Percentiles rank a stretch among this genome's conserved stretches.
phyloP scores from a whole-genome alignment of 1,284 basidiomycete species.

The Leccinum fuscescens region DNA sequence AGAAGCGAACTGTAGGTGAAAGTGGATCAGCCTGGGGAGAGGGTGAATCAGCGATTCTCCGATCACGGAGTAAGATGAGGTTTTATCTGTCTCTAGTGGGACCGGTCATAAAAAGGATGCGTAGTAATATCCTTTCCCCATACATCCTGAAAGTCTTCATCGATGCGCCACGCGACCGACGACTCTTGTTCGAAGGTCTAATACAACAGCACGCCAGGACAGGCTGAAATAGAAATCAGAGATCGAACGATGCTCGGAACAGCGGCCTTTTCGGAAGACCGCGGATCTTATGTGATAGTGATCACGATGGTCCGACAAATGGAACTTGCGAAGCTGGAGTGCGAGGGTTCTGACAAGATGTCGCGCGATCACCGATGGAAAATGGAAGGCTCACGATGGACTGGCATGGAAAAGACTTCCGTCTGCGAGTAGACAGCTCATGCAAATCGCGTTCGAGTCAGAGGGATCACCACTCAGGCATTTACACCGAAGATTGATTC shows the following conservation, averaged over 20 bases:
- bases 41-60: not conserved
- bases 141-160: not conserved
- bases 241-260: conserved; percentile 77
- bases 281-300: conserved; percentile 61
- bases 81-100: not conserved
- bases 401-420: conserved; percentile 46
- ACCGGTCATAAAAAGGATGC: not conserved
- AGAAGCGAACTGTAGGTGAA: not conserved
- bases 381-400: conserved; percentile 31
- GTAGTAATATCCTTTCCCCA: not conserved
- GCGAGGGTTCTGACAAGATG: conserved; percentile 45
- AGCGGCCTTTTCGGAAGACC: conserved; percentile 71
- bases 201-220: conserved; percentile 42
- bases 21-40: not conserved
- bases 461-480: not conserved
- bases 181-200: not conserved
- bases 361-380: conserved; percentile 42
- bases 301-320: conserved; percentile 69
- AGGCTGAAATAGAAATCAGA: conserved; percentile 73
- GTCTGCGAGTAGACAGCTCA: conserved; percentile 61
- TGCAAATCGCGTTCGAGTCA: conserved; percentile 23
- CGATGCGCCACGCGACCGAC: not conserved
- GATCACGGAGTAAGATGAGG: not conserved
- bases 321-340: conserved; percentile 52
- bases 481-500: conserved; percentile 43